Base-by-base conservation (phyloP, 768 basidiomycete genomes). In the Boletus tylopilopsis region DNA sequence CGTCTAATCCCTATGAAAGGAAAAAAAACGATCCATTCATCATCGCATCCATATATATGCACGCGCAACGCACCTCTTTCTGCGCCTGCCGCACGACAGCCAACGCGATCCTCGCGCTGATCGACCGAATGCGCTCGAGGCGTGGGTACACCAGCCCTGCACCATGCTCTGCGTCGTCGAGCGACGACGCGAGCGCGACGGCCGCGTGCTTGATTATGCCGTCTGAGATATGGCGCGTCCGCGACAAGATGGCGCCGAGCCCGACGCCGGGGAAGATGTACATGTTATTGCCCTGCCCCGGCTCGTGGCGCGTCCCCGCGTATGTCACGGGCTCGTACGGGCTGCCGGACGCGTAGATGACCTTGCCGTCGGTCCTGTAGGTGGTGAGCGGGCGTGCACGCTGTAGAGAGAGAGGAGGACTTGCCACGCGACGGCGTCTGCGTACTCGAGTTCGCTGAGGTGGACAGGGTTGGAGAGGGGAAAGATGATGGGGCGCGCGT, bases 281-380 rank as follows among this genome's bases (percentile, higher is more conserved):
- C 83, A 88, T 85, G 68, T 89, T 90, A 67, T 90, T 90, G 10
- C 87, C 86, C 64, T 90, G 88, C 0, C 84, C 85, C 2, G 88
- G 79, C 53, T 84, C 81, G 53, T 79, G 71, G 0, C 58, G 52
- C 38, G 70, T 76, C 22, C 78, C 79, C 29, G 76, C 64, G 59
- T 69, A 75, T 41, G 73, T 71, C 38, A 81, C 66, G 3, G 76
- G 63, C 16, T 74, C 68, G 71, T 87, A 90, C 0, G 88, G 88
- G 41, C 78, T 80, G 4, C 88, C 88, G 12, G 81, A 82, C 0
- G 87, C 87, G 56, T 85, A 90, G 50, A 90, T 77, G 24, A 81
- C 80, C 18, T 70, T 66, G 11, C 87, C 87, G 47, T 82, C 68
- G 15, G 86, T 80, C 82, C 81, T 80, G 51, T 47, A 32, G 35